These are phyloP conservation scores for Metschnikowia kunwiensis DNA, from an alignment of 805 yeast genomes.

Conservation along the genomic window DNA sequence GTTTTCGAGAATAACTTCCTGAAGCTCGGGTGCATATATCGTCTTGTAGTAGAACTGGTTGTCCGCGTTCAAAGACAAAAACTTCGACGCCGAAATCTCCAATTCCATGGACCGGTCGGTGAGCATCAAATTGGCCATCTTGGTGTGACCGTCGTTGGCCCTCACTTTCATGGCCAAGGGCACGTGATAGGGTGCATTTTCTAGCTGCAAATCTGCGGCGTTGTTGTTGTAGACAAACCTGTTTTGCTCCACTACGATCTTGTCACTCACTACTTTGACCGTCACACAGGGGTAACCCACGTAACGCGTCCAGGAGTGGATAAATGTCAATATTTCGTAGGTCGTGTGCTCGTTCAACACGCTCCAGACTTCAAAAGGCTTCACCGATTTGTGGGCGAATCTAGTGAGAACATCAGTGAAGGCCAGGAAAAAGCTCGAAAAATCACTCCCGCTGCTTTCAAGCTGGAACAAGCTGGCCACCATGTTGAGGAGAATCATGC, in stretches of 20 bases:
- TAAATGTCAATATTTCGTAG: slow-evolving; percentile 48
- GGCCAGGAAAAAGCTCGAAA: slow-evolving; percentile 27
- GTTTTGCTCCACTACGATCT: slow-evolving; percentile 37
- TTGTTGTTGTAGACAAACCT: slow-evolving; percentile 29
- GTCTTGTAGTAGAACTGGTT: slow-evolving; percentile 48
- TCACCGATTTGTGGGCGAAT: slow-evolving; percentile 38
- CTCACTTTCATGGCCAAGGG: slow-evolving; percentile 48
- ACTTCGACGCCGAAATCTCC: slow-evolving; percentile 28
- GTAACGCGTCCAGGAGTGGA: slow-evolving; percentile 58
- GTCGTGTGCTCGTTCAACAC: slow-evolving; percentile 31
- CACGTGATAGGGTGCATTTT: slow-evolving; percentile 59
- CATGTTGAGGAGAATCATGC: slow-evolving; percentile 54
- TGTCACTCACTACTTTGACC: slow-evolving; percentile 28
- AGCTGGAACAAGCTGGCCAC: slow-evolving; percentile 42
- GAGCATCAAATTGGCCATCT: slow-evolving; percentile 37
- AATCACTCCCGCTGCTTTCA: slow-evolving; percentile 23
- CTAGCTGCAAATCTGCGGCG: slow-evolving; percentile 33
- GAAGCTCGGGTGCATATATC: slow-evolving; percentile 37
- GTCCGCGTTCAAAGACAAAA: slow-evolving; percentile 43
- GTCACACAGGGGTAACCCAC: slow-evolving; percentile 58
- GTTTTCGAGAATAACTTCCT: slow-evolving; percentile 13
- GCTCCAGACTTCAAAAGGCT: slow-evolving; percentile 54
- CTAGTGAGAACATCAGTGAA: slow-evolving; percentile 38
- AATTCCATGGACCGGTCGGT: slow-evolving; percentile 40
- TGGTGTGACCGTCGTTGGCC: slow-evolving; percentile 26